A percentile compares a stretch with the other conserved stretches of the same genome.
Evolutionary conservation across 371 early-diverging fungal species (phyloP).

Genomic region (Nematocida sp.): DNA sequence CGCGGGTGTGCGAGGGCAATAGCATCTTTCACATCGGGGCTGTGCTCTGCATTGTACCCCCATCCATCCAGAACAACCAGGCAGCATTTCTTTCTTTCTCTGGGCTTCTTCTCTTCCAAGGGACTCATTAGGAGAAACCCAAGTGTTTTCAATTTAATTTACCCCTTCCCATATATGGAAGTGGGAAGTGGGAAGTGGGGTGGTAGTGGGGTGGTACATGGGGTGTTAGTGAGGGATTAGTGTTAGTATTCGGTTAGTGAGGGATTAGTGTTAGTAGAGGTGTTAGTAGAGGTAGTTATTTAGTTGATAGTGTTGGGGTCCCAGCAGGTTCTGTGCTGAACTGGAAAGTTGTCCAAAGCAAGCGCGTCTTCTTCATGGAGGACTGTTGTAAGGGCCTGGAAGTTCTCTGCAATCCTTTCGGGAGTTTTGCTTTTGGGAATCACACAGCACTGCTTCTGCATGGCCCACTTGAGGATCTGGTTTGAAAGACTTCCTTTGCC

Average conservation of each 20-base stretch:
- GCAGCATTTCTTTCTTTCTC: conserved; percentile 56
- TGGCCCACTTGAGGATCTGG: conserved; percentile 71
- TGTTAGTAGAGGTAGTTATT: too few species aligned
- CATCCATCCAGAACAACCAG: conserved; percentile 65
- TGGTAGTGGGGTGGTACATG: too few species aligned
- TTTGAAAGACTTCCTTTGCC: conserved; percentile 68
- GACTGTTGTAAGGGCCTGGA: conserved; percentile 27
- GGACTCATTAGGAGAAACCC: too few species aligned
- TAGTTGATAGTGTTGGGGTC: conserved; percentile 42
- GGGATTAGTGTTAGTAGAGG: too few species aligned
- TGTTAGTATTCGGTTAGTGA: too few species aligned
- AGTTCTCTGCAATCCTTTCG: conserved; percentile 54
- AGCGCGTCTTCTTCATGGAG: conserved; percentile 11
- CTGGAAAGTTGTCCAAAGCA: conserved; percentile 24
- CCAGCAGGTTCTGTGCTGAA: conserved; percentile 50
- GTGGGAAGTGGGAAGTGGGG: too few species aligned
- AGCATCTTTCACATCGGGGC: conserved; percentile 32
- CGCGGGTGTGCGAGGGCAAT: conserved; percentile 19
- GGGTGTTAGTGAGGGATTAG: too few species aligned
- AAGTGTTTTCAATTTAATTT: too few species aligned
- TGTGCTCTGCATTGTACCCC: conserved; percentile 50
- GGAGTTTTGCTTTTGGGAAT: conserved; percentile 57
- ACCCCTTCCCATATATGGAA: too few species aligned
- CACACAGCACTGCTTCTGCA: conserved; percentile 64
- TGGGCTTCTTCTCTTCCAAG: too few species aligned